phyloP scores from a whole-genome alignment of 2,329 filamentous ascomycete species.

The Daldinia sp. region DNA sequence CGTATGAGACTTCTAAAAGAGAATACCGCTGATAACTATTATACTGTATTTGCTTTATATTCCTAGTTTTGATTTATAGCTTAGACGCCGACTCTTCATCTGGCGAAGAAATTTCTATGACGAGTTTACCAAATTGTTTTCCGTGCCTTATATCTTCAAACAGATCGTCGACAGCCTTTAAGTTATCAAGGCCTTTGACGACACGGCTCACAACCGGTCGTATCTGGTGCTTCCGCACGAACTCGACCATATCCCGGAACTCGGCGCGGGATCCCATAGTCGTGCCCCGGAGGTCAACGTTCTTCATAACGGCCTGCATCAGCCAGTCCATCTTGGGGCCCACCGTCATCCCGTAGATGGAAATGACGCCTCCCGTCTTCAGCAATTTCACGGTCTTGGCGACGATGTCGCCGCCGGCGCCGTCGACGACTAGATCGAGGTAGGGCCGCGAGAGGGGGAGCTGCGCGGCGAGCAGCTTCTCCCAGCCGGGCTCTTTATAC shows the following conservation, averaged over 20 bases:
- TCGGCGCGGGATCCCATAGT: slow-evolving; percentile 94
- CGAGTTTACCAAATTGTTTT: slow-evolving; percentile 91
- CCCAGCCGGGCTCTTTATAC: slow-evolving; percentile 85
- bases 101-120: slow-evolving; percentile 73
- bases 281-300: slow-evolving; percentile 85
- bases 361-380: slow-evolving; percentile 85
- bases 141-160: slow-evolving; percentile 91
- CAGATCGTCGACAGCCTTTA: slow-evolving; percentile 82
- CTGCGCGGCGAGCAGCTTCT: slow-evolving; percentile 74
- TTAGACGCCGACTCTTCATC: slow-evolving; percentile 54
- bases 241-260: slow-evolving; percentile 90
- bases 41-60: background rate
- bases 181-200: slow-evolving; percentile 77
- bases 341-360: slow-evolving; percentile 91
- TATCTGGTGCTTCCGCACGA: slow-evolving; percentile 80
- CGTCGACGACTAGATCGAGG: slow-evolving; percentile 88
- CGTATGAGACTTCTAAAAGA: background rate
- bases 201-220: slow-evolving; percentile 81
- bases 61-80: slow-evolving; percentile 50
- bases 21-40: background rate
- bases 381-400: slow-evolving; percentile 73
- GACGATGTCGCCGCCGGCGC: slow-evolving; percentile 89
- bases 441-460: slow-evolving; percentile 75
- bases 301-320: slow-evolving; percentile 86
- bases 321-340: slow-evolving; percentile 86